Conservation (phyloP, 1,284 basidiomycete species). For the Malassezia brasiliensis region DNA sequence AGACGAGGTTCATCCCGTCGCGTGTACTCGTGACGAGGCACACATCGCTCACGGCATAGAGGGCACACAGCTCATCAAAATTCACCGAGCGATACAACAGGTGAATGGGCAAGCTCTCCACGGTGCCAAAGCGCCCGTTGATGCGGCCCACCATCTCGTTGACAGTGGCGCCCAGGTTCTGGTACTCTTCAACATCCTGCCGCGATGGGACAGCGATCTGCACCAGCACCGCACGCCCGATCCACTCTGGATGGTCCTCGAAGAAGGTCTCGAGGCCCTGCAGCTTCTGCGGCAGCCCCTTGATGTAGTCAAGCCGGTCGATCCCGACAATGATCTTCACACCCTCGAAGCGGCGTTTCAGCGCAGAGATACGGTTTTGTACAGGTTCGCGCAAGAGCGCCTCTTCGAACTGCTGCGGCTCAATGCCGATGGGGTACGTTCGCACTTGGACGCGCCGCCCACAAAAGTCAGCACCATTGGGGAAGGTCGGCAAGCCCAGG, state of each 20-base stretch:
- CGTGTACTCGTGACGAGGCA: slow-evolving; percentile 89
- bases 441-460: slow-evolving; percentile 91
- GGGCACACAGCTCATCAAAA: slow-evolving; percentile 89
- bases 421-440: slow-evolving; percentile 97
- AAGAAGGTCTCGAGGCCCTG: slow-evolving; percentile 94
- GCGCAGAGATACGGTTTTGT: slow-evolving; percentile 64
- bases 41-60: slow-evolving; percentile 92
- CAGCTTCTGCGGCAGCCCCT: slow-evolving; percentile 95
- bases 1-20: slow-evolving; percentile 99
- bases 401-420: slow-evolving; percentile 79
- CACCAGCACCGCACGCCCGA: slow-evolving; percentile 88
- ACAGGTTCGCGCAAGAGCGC: slow-evolving; percentile 71
- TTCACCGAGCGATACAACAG: slow-evolving; percentile 76
- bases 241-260: slow-evolving; percentile 95
- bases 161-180: slow-evolving; percentile 87
- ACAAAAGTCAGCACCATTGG: slow-evolving; percentile 89
- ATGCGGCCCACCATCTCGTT: slow-evolving; percentile 97
- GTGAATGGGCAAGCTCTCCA: slow-evolving; percentile 98
- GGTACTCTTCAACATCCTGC: slow-evolving; percentile 98
- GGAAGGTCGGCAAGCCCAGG: slow-evolving; percentile 89
- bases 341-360: slow-evolving; percentile 81
- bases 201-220: slow-evolving; percentile 94
- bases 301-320: slow-evolving; percentile 97
- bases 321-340: slow-evolving; percentile 98
- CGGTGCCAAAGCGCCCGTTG: slow-evolving; percentile 94